Percentiles rank a stretch among this genome's conserved stretches.
Evolutionary conservation across 192 early-diverging fungal species (phyloP).

Genomic region (Thoreauomyces humboldtii): DNA sequence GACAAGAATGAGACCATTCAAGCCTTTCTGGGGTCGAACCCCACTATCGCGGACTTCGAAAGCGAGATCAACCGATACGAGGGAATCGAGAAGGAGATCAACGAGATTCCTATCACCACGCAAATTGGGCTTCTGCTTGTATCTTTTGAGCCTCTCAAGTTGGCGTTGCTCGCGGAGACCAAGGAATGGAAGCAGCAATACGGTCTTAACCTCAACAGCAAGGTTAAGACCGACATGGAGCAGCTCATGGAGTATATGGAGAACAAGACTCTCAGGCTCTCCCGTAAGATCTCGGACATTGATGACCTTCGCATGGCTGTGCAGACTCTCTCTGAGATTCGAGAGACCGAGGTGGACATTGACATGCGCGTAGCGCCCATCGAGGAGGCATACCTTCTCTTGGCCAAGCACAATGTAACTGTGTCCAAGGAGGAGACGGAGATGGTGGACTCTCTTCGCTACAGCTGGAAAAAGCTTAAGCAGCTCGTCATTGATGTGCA

Average conservation of each 20-base stretch:
- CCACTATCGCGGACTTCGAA: constrained; percentile 63
- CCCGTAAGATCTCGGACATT: constrained; percentile 62
- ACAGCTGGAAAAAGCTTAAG: constrained; percentile 70
- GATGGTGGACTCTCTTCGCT: constrained; percentile 66
- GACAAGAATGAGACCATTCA: constrained; percentile 63
- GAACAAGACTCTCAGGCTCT: constrained; percentile 54
- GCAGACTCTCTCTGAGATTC: constrained; percentile 57
- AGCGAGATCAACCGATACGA: constrained; percentile 64
- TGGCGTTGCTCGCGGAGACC: constrained; percentile 61
- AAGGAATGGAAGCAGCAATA: constrained; percentile 71
- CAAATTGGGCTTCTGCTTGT: constrained; percentile 62
- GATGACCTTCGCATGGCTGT: constrained; percentile 63
- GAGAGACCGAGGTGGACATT: constrained; percentile 64
- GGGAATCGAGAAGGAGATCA: constrained; percentile 56
- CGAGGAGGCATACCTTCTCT: constrained; percentile 60
- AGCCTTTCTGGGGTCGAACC: constrained; percentile 52
- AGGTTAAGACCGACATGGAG: constrained; percentile 68
- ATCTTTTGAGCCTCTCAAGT: constrained; percentile 60
- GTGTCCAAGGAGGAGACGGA: constrained; percentile 67
- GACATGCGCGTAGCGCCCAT: constrained; percentile 68
- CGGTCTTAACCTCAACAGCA: constrained; percentile 60
- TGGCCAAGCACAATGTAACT: constrained; percentile 58
- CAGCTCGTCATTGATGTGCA: constrained; percentile 60
- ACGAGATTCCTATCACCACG: constrained; percentile 53
- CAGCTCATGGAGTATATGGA: constrained; percentile 68